A percentile compares a stretch with the other conserved stretches of the same genome.
Evolutionary conservation across 345 rosid genomes (phyloP).

Genomic region (Boechera retrofracta): DNA sequence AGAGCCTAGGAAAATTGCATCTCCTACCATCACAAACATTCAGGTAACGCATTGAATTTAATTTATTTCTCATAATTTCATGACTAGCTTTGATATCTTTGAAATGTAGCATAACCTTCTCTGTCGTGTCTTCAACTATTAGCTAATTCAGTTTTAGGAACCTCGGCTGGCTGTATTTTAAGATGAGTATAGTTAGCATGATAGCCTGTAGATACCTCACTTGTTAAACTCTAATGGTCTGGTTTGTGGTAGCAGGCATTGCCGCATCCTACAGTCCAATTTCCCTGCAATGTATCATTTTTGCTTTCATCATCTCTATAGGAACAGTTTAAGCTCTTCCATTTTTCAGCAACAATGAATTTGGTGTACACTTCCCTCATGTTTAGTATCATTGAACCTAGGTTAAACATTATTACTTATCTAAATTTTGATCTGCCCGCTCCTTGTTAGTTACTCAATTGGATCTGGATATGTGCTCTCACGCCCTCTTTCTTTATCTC

Average conservation of each 20-base stretch:
- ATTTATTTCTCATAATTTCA: not conserved
- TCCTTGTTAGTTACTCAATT: slow-evolving; percentile 17
- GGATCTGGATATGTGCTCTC: slow-evolving; percentile 1
- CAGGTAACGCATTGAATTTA: slow-evolving; percentile 57
- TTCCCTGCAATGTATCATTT: slow-evolving; percentile 1
- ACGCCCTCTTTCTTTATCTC: not conserved
- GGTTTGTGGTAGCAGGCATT: slow-evolving; percentile 17
- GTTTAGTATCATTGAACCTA: not conserved
- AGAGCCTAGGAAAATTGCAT: slow-evolving; percentile 83
- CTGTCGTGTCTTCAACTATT: not conserved
- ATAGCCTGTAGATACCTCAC: slow-evolving; percentile 24
- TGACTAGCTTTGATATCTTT: not conserved
- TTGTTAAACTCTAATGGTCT: slow-evolving; percentile 18
- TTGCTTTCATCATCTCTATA: slow-evolving; percentile 12
- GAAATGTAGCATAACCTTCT: slow-evolving; percentile 6
- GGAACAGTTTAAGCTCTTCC: slow-evolving; percentile 1
- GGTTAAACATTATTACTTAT: slow-evolving; percentile 3
- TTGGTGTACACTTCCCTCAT: slow-evolving; percentile 9
- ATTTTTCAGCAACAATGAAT: slow-evolving; percentile 19
- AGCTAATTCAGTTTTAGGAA: slow-evolving; percentile 29
- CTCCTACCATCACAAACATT: slow-evolving; percentile 80
- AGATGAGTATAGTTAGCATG: slow-evolving; percentile 17
- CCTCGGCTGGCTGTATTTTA: slow-evolving; percentile 28
- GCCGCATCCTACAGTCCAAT: slow-evolving; percentile 2
- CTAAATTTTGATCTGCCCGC: not conserved